A percentile compares a stretch with the other conserved stretches of the same genome.
Evolutionary conservation across 441 rosid species (phyloP).

Genomic region (Euphorbia neoarborescens): DNA sequence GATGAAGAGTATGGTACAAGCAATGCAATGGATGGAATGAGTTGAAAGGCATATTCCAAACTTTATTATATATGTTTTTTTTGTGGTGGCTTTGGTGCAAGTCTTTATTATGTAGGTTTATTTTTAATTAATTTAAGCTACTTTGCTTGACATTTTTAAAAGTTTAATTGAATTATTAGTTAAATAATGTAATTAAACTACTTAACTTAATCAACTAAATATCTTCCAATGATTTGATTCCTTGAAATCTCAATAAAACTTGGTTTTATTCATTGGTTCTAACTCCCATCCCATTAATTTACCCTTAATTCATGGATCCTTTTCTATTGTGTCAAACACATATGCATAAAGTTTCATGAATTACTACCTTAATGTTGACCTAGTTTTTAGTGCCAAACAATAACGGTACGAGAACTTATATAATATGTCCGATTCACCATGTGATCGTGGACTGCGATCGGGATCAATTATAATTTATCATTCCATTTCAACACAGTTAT

Average conservation of each 20-base stretch:
- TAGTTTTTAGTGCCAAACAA: slow-evolving; percentile 1
- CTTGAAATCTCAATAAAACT: neutral
- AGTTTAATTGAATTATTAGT: neutral
- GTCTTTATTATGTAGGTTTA: neutral
- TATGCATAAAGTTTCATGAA: no score
- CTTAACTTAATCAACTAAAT: slow-evolving; percentile 1
- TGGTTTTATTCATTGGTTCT: neutral
- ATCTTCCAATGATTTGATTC: neutral
- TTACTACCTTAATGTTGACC: neutral
- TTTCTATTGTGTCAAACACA: no score
- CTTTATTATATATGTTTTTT: neutral
- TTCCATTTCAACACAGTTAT: no score
- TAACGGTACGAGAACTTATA: no score
- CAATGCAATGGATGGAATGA: slow-evolving; percentile 14
- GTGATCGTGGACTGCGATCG: no score
- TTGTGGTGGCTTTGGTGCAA: neutral
- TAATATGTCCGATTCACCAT: no score
- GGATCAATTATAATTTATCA: no score
- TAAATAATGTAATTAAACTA: neutral
- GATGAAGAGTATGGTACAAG: neutral
- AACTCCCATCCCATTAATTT: neutral
- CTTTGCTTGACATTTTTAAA: neutral
- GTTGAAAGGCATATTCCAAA: slow-evolving; percentile 12
- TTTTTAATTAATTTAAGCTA: neutral
- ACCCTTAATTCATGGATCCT: neutral